Evolutionary conservation across 2,329 filamentous ascomycete genomes (phyloP).

Genomic region (Verticillium albo-atrum): DNA sequence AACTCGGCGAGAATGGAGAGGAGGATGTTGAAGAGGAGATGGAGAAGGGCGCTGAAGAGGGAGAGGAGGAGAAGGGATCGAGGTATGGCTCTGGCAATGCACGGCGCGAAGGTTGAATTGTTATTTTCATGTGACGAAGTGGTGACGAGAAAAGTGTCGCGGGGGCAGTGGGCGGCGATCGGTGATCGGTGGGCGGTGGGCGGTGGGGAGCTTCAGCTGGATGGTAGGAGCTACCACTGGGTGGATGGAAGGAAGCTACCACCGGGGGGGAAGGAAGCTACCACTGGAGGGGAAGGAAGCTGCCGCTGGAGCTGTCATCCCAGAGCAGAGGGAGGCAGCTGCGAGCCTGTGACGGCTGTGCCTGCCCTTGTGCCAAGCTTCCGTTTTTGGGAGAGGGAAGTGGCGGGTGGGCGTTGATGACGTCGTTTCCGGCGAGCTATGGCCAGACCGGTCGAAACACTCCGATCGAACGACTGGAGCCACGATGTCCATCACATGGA

Average conservation of each 20-base stretch:
- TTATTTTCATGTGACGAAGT: not conserved
- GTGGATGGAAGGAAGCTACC: too few relatives aligned
- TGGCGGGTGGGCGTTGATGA: not conserved
- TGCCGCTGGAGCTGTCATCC: not conserved
- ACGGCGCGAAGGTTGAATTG: not conserved
- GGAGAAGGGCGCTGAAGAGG: not conserved
- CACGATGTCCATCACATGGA: not conserved
- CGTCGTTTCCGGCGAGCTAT: not conserved
- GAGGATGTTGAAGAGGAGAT: too few relatives aligned
- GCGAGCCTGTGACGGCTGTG: not conserved
- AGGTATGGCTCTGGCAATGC: not conserved
- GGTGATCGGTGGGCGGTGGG: too few relatives aligned
- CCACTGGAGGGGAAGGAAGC: not conserved
- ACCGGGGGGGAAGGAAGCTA: too few relatives aligned
- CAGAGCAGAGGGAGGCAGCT: not conserved
- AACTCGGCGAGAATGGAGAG: too few relatives aligned
- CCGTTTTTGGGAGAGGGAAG: too few relatives aligned
- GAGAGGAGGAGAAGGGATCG: too few relatives aligned
- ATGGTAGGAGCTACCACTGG: too few relatives aligned
- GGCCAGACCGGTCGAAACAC: not conserved
- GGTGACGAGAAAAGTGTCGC: not conserved
- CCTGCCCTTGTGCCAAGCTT: not conserved
- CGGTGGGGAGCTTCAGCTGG: not conserved
- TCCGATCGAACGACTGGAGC: not conserved
- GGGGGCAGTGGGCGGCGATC: too few relatives aligned